Percentiles rank a stretch among this genome's conserved stretches.
These are phyloP conservation scores for Huntiella savannae DNA, from an alignment of 2,329 filamentous ascomycete genomes.

Conservation along the genomic window DNA sequence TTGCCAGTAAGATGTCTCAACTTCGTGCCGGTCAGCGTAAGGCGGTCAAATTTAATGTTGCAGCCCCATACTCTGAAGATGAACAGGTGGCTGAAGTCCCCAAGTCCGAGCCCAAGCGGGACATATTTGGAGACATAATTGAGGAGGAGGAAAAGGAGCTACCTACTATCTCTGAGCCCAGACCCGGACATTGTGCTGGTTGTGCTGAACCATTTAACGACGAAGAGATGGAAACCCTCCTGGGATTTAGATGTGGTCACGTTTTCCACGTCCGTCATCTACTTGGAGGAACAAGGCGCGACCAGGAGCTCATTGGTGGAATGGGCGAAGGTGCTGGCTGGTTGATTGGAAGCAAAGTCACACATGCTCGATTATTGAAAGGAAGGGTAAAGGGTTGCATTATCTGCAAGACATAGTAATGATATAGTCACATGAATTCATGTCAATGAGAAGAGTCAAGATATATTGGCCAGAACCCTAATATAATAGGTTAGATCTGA, in stretches of 20 bases:
- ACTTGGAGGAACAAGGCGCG: slow-evolving; percentile 31
- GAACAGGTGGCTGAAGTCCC: slow-evolving; percentile 19
- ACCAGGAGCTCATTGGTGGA: slow-evolving; percentile 27
- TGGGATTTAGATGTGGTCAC: slow-evolving; percentile 68
- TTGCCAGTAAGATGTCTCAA: slow-evolving; percentile 63
- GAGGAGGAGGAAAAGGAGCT: slow-evolving; percentile 11
- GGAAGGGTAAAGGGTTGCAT: slow-evolving; percentile 39
- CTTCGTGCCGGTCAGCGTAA: slow-evolving; percentile 62
- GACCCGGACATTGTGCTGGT: slow-evolving; percentile 38
- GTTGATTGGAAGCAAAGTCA: slow-evolving; percentile 72
- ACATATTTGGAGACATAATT: slow-evolving; percentile 13
- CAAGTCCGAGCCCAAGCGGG: slow-evolving; percentile 13
- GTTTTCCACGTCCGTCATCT: slow-evolving; percentile 63
- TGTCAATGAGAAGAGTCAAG: too few relatives aligned
- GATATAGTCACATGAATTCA: too few relatives aligned
- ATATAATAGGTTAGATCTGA: too few relatives aligned
- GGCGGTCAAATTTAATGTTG: slow-evolving; percentile 76
- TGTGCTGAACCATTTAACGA: slow-evolving; percentile 38
- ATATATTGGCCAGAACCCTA: too few relatives aligned
- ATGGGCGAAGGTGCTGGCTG: slow-evolving; percentile 29
- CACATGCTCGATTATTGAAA: slow-evolving; percentile 58
- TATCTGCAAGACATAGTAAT: not conserved
- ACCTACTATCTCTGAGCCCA: slow-evolving; percentile 19
- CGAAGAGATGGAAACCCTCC: slow-evolving; percentile 49
- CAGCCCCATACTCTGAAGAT: slow-evolving; percentile 23